Evolutionary conservation across 1,284 basidiomycete species (phyloP), one percentile per base, ranked within the genome.

Genomic region (Moniliella sp.): DNA sequence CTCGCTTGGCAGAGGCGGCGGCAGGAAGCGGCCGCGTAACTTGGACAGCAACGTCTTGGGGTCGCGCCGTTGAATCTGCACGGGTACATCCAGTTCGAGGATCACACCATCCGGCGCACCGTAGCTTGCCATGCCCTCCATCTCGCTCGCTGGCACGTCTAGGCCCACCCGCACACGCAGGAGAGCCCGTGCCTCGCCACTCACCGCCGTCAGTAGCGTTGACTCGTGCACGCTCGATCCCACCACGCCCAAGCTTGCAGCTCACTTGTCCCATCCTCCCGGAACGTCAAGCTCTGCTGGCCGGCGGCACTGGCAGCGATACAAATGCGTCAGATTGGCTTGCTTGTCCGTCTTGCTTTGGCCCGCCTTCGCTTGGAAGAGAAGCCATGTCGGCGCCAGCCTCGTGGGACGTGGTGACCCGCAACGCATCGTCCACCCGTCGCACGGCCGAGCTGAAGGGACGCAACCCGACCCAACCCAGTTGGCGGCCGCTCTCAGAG

Each of bases 151-250:
- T n/a, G n/a, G n/a, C n/a, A 86, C 73, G 5, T 73, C 75, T 11
- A 93, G 70, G 16, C 72, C 67, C 69, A 76, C 83, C 16, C 67
- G 69, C 2, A 91, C 54, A 45, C 78, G 75, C 18, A 93, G 60
- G 19, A 93, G 64, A 5, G 91, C 68, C 14, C 79, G 73, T n/a
- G n/a, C n/a, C 42, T 86, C 79, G 27, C 74, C 74, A 1, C 88
- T 93, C 14, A 81, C 73, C 11, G 76, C 71, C 60, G 94, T 88
- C 37, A 97, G 68, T 33, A 86, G 66, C 11, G 73, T 61, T 3
- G 80, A 84, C 48, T 84, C 75, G 62, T 94, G 88, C 4, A 82
- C 67, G 37, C 82, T 81, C 2, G 80, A 63, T 97, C 91, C 88
- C 88, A 97, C 74, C 75, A 17, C 66, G 51, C 41, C 51, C 51